phyloP scores from a whole-genome alignment of 768 basidiomycete species.

The Hericium coralloides region DNA sequence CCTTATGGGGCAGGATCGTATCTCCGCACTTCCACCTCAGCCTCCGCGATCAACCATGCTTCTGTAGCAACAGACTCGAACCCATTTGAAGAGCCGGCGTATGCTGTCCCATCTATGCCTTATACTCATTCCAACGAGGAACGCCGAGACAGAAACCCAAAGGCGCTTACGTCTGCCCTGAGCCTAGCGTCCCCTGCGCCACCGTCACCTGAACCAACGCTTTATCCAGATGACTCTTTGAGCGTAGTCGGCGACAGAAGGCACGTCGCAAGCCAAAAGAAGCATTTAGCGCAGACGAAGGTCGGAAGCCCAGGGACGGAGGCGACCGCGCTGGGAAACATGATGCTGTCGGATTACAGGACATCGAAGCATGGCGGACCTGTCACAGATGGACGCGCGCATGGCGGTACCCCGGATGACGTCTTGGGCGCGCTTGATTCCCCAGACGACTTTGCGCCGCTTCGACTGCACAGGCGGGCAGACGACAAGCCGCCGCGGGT shows the following conservation, averaged over 20 bases:
- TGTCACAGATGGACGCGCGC: neutral
- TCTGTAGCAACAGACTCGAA: conserved; percentile 19
- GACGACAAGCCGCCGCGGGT: conserved; percentile 67
- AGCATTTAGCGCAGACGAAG: conserved; percentile 23
- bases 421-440: conserved; percentile 12
- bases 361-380: neutral
- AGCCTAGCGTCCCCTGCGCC: conserved; percentile 24
- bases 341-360: conserved; percentile 56
- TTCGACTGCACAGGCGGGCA: conserved; percentile 24
- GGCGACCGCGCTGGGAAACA: conserved; percentile 40
- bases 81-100: conserved; percentile 27
- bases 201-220: conserved; percentile 51
- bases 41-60: conserved; percentile 18
- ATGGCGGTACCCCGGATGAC: conserved; percentile 19
- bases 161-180: conserved; percentile 31
- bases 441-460: conserved; percentile 14
- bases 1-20: conserved; percentile 50
- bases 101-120: conserved; percentile 23
- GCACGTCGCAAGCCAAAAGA: conserved; percentile 13
- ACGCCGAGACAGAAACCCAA: conserved; percentile 28
- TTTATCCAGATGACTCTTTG: conserved; percentile 68
- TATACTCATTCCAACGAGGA: conserved; percentile 21
- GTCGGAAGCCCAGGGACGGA: conserved; percentile 28
- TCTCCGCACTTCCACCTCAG: conserved; percentile 41
- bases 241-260: conserved; percentile 40